A percentile compares a stretch with the other conserved stretches of the same genome.
phyloP scores from a whole-genome alignment of 1,139 yeast species.

The Blastobotrys raffinosifermentans region DNA sequence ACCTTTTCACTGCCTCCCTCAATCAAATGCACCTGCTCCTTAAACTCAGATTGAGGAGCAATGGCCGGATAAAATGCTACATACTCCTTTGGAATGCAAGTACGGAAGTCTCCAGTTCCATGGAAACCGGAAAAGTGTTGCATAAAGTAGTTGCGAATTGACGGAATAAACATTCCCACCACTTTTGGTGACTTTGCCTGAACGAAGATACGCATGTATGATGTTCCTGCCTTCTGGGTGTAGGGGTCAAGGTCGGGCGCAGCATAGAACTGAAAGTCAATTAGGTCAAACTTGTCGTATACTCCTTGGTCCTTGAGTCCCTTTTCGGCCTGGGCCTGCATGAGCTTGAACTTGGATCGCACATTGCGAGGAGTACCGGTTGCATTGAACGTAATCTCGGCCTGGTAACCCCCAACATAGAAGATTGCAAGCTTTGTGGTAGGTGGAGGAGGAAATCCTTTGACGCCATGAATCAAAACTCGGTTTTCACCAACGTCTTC shows the following conservation, averaged over 20 bases:
- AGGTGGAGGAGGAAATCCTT: constrained; percentile 5
- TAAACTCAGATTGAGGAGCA: constrained; percentile 3
- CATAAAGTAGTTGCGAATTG: constrained; percentile 1
- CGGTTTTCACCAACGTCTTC: constrained; percentile 1
- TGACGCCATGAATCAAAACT: constrained; percentile 1
- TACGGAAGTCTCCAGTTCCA: background rate
- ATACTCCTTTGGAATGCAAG: background rate
- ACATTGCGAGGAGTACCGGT: constrained; percentile 3
- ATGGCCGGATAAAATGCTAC: constrained; percentile 3
- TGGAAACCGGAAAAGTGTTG: constrained; percentile 5
- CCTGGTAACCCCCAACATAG: constrained; percentile 3
- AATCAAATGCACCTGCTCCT: constrained; percentile 1
- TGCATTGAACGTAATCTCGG: background rate
- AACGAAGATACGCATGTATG: constrained; percentile 1
- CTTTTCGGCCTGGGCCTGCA: background rate
- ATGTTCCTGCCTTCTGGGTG: constrained; percentile 2
- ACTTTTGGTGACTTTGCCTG: background rate
- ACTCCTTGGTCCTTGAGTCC: background rate
- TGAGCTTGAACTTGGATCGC: background rate
- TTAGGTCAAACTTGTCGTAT: background rate
- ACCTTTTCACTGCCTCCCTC: background rate
- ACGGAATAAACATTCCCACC: background rate
- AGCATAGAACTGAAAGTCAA: constrained; percentile 1
- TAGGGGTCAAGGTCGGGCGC: constrained; percentile 1
- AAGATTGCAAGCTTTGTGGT: constrained; percentile 3